Conservation (phyloP, 1,284 basidiomycete genomes). For the Kalmanozyma brasiliensis region DNA sequence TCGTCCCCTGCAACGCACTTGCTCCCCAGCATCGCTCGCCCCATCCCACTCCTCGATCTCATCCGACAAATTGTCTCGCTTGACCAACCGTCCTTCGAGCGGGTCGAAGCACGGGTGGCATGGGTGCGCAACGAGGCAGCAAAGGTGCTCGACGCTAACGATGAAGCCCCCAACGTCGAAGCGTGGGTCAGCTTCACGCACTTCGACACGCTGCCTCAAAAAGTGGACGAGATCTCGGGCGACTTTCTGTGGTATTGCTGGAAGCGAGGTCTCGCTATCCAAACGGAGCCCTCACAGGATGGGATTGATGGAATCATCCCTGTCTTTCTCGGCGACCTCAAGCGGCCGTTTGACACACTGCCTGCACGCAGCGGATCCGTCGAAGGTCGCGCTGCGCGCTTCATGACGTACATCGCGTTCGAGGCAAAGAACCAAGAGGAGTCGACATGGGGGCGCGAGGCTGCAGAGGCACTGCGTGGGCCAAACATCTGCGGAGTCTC, state of each 20-base stretch:
- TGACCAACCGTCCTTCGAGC: not conserved
- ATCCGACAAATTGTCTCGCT: not conserved
- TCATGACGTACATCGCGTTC: slow-evolving; percentile 15
- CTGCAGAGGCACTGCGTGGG: not conserved
- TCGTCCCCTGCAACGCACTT: too few relatives aligned
- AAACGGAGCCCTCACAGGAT: not conserved
- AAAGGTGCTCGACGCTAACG: not conserved
- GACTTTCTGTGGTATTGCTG: slow-evolving; percentile 26
- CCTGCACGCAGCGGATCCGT: not conserved
- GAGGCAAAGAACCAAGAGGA: not conserved
- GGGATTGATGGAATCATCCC: slow-evolving; percentile 25
- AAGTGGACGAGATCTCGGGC: not conserved
- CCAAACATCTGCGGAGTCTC: not conserved
- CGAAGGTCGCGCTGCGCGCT: not conserved
- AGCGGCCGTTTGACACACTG: not conserved
- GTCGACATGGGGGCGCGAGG: not conserved
- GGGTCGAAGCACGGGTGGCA: not conserved
- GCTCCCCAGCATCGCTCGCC: too few relatives aligned
- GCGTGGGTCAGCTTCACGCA: slow-evolving; percentile 17
- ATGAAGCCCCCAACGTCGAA: not conserved
- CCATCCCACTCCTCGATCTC: too few relatives aligned
- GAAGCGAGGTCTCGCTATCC: slow-evolving; percentile 19
- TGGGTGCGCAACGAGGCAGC: not conserved
- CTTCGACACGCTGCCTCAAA: not conserved
- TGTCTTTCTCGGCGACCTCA: slow-evolving; percentile 9